phyloP scores from a whole-genome alignment of 148 eudicot genomes.

The Cornus controversa region DNA sequence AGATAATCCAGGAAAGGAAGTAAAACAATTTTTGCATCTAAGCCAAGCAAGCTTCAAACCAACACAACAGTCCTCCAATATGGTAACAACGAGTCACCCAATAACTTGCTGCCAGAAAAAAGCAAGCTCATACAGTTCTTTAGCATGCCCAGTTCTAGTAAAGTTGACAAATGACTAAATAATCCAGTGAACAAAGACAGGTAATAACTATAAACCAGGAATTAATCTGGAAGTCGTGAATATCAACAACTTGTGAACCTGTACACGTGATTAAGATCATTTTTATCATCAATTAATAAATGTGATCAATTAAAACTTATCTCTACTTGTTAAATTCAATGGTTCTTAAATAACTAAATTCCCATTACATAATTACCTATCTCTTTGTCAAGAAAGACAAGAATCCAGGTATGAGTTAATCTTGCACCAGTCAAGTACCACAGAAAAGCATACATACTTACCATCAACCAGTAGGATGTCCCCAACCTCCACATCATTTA shows the following conservation, averaged over 20 bases:
- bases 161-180: not conserved
- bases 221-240: not conserved
- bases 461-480: constrained; percentile 95
- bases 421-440: not conserved
- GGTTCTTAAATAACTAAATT: not conserved
- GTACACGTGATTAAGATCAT: too few species aligned
- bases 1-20: not conserved
- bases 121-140: not conserved
- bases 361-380: too few species aligned
- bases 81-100: too few species aligned
- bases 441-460: constrained; percentile 27
- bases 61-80: too few species aligned
- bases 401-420: constrained; percentile 2
- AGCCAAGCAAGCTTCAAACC: too few species aligned
- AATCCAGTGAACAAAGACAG: not conserved
- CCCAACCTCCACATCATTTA: constrained; percentile 90
- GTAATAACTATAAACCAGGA: not conserved
- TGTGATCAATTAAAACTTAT: too few species aligned
- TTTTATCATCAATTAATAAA: too few species aligned
- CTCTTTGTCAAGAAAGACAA: not conserved
- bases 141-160: not conserved
- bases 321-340: too few species aligned
- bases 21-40: too few species aligned
- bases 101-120: not conserved
- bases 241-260: not conserved